These are phyloP conservation scores for Yamadazyma triangularis DNA, from an alignment of 1,139 yeast species.

Conservation along the genomic window DNA sequence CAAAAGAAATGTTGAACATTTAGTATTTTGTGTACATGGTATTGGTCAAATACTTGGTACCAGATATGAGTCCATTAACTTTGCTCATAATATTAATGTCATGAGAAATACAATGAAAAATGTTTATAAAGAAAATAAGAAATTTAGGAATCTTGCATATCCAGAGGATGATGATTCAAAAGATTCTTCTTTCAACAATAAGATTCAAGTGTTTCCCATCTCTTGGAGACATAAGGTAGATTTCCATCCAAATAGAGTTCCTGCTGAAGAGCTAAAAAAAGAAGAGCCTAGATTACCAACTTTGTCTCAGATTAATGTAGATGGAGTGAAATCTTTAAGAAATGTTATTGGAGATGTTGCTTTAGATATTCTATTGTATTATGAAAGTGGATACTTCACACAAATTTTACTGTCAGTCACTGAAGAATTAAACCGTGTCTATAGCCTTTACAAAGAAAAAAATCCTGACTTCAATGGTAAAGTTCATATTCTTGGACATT, in stretches of 20 bases:
- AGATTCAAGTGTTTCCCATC: slow-evolving; percentile 72
- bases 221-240: slow-evolving; percentile 73
- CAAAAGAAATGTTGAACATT: slow-evolving; percentile 65
- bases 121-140: slow-evolving; percentile 46
- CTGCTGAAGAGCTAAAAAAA: slow-evolving; percentile 22
- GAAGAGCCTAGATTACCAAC: slow-evolving; percentile 52
- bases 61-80: slow-evolving; percentile 75
- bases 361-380: slow-evolving; percentile 78
- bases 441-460: slow-evolving; percentile 50
- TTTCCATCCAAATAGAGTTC: slow-evolving; percentile 46
- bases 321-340: slow-evolving; percentile 73
- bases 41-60: slow-evolving; percentile 87
- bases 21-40: slow-evolving; percentile 86
- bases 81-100: slow-evolving; percentile 78
- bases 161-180: slow-evolving; percentile 13
- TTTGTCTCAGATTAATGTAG: slow-evolving; percentile 70
- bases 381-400: slow-evolving; percentile 67
- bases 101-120: slow-evolving; percentile 61
- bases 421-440: slow-evolving; percentile 66
- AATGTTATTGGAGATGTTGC: slow-evolving; percentile 81
- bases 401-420: slow-evolving; percentile 65
- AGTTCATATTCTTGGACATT: slow-evolving; percentile 84
- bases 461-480: slow-evolving; percentile 79
- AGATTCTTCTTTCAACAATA: slow-evolving; percentile 37
- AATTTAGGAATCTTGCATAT: slow-evolving; percentile 36